A percentile compares a stretch with the other conserved stretches of the same genome.
These are phyloP conservation scores for Gamarada debralockiae DNA, from an alignment of 495 filamentous ascomycete species.

Conservation along the genomic window DNA sequence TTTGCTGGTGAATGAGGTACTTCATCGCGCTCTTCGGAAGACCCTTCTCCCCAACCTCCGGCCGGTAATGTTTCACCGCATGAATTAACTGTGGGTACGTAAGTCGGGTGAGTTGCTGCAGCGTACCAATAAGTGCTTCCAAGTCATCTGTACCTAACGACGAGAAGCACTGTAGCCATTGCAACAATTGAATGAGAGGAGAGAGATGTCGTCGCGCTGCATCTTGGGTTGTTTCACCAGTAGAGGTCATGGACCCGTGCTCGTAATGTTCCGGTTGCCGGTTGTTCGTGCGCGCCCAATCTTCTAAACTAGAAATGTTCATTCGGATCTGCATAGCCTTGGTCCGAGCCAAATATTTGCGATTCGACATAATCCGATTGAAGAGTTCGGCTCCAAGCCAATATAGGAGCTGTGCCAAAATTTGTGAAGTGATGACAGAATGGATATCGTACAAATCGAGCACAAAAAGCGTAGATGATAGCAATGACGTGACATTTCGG, in stretches of 20 bases:
- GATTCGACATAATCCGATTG: conserved; percentile 95
- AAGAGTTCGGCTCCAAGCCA: conserved; percentile 97
- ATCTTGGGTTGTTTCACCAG: conserved; percentile 81
- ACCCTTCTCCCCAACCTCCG: conserved; percentile 92
- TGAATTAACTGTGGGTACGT: conserved; percentile 89
- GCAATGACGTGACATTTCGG: conserved; percentile 92
- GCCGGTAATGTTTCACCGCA: conserved; percentile 84
- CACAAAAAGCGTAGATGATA: conserved; percentile 96
- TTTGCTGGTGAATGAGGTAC: conserved; percentile 76
- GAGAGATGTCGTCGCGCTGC: conserved; percentile 78
- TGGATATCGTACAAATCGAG: conserved; percentile 98
- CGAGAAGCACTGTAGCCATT: conserved; percentile 98
- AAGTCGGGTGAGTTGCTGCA: conserved; percentile 82
- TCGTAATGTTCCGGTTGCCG: conserved; percentile 95
- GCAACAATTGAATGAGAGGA: conserved; percentile 89
- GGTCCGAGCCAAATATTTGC: conserved; percentile 90
- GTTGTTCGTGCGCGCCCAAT: conserved; percentile 93
- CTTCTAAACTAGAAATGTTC: conserved; percentile 93
- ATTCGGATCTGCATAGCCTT: conserved; percentile 99
- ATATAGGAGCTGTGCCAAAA: conserved; percentile 89
- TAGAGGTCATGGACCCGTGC: conserved; percentile 80
- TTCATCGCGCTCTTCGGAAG: conserved; percentile 83
- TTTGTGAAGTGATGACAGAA: conserved; percentile 90
- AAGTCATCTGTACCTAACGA: conserved; percentile 85
- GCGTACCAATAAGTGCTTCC: conserved; percentile 75